Evolutionary conservation across 345 rosid species (phyloP).

Genomic region (Eucalyptus rudis): DNA sequence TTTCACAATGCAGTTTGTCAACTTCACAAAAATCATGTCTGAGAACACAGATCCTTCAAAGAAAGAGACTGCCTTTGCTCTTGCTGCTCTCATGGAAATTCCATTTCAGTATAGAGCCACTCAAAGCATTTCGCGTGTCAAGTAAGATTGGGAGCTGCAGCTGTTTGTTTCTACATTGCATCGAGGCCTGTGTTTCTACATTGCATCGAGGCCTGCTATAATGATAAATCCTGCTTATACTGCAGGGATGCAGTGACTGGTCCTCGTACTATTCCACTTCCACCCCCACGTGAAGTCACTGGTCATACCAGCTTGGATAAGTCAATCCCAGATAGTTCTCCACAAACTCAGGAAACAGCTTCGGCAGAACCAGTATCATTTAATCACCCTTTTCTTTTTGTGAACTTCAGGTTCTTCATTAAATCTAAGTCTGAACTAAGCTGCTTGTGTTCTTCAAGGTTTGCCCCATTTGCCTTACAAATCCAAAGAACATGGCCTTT

Average conservation of each 20-base stretch:
- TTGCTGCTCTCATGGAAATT: conserved; percentile 93
- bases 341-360: conserved; percentile 20
- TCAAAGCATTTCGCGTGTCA: conserved; percentile 24
- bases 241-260: conserved; percentile 13
- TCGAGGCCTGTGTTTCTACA: too few relatives aligned
- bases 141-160: conserved; percentile 7
- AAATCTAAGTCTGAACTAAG: background rate
- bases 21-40: conserved; percentile 80
- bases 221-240: conserved; percentile 10
- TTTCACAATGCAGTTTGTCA: conserved; percentile 47
- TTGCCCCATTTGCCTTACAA: conserved; percentile 89
- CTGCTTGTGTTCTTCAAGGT: conserved; percentile 26
- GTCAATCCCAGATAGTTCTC: conserved; percentile 14
- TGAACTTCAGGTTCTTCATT: background rate
- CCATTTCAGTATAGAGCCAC: conserved; percentile 85
- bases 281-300: conserved; percentile 60
- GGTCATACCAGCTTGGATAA: conserved; percentile 46
- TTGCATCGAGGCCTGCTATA: too few relatives aligned
- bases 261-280: conserved; percentile 36
- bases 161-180: background rate
- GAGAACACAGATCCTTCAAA: conserved; percentile 42
- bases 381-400: background rate
- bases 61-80: conserved; percentile 87
- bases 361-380: conserved; percentile 25
- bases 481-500: conserved; percentile 91